Base-by-base conservation (phyloP, 768 basidiomycete genomes). In the Xerocomellus amylosporus region DNA sequence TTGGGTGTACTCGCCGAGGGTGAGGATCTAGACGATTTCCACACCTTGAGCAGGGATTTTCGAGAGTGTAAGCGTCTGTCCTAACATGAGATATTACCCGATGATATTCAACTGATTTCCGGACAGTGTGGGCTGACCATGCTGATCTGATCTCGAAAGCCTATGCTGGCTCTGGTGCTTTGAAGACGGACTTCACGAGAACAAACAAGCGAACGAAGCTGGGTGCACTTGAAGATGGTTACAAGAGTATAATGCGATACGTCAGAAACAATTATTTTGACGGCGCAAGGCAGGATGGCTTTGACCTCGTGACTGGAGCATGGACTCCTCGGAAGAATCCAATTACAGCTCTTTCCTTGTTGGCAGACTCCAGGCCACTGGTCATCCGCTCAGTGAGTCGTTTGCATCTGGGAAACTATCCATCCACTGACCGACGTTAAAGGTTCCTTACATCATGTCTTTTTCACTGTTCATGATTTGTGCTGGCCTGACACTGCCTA, bases 201-300 rank as follows among this genome's bases (percentile, higher is more conserved):
- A 98, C 94, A 1, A 94, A 93, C 63, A 87, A 88, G 70, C 81
- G 97, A 33, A 94, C 93, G 3, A 82, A 75, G 48, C 82, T 86
- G 56, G 97, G 97, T 31, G 69, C 74, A 24, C 62, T 97, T 37
- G 86, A 93, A 64, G 97, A 99, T 71, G 90, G 90, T 0, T 78
- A 83, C 71, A 98, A 98, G 69, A 87, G 88, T 22, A 68, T 84
- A 1, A 77, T 84, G 73, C 83, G 97, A 56, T 99, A 98, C 66
- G 65, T 97, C 61, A 94, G 88, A 78, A 98, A 98, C 77, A 98
- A 96, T 67, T 92, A 92, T 74, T 89, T 97, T 58, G 97, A 99
- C 69, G 97, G 97, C 8, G 80, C 93, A 46, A 77, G 95, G 65
- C 63, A 94, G 85, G 97, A 99, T 72, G 93, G 90, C 9, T 97